phyloP scores from a whole-genome alignment of 106 monocot genomes.

The Iris macrosiphon region DNA sequence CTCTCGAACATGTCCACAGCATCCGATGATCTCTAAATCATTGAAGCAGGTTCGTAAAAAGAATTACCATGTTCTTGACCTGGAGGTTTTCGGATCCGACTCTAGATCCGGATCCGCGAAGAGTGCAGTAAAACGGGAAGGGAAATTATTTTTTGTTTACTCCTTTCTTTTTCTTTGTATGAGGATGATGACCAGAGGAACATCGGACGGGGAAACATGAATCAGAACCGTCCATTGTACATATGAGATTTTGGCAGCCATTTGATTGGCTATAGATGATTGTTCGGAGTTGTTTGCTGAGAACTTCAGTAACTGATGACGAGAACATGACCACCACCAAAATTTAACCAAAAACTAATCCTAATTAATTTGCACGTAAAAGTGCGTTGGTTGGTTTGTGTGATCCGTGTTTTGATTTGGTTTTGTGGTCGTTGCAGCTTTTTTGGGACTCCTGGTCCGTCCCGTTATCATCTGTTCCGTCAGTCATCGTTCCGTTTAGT shows the following conservation, averaged over 20 bases:
- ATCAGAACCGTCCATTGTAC: slow-evolving; percentile 9
- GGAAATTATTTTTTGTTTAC: not conserved
- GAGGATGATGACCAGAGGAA: slow-evolving; percentile 1
- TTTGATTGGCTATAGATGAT: not conserved
- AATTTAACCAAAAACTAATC: not conserved
- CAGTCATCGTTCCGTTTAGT: slow-evolving; percentile 1
- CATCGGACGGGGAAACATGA: slow-evolving; percentile 3
- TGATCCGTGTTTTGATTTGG: not conserved
- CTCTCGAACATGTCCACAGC: slow-evolving; percentile 79
- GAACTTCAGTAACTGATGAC: not conserved
- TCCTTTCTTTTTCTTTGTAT: not conserved
- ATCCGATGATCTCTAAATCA: slow-evolving; percentile 22
- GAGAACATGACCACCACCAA: not conserved
- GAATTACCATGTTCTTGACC: not conserved
- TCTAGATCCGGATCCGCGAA: not conserved
- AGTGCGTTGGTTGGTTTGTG: not conserved
- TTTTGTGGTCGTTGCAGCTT: slow-evolving; percentile 3
- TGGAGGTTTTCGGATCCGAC: not conserved
- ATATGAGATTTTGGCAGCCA: not conserved
- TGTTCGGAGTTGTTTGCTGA: not conserved
- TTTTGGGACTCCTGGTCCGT: not conserved
- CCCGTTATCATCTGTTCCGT: slow-evolving; percentile 7
- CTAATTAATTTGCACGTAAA: not conserved
- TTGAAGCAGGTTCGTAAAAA: too few relatives aligned
- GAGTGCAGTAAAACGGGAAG: not conserved